Evolutionary conservation across 164 flowering plant genomes (phyloP), one percentile per base, ranked within the genome.

Genomic region (Vitis amurensis): DNA sequence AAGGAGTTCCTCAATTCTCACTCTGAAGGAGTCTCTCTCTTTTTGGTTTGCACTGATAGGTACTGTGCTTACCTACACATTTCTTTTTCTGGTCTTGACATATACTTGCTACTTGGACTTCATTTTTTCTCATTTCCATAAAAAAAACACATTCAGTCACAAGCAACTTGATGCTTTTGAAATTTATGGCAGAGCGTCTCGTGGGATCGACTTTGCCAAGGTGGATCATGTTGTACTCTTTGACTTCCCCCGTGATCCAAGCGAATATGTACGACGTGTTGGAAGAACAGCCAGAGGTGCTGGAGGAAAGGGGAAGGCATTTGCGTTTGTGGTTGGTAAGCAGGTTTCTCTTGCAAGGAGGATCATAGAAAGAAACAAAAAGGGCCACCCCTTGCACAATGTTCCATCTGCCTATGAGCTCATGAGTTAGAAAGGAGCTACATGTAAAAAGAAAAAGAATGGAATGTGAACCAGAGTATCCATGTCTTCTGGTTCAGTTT

Each of bases 201-300:
- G 97, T 16, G 99, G 99, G 67, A 92, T 96, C 5, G 98, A 96
- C 73, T 93, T 96, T 76, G 63, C 80, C 3, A 89, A 88, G 5
- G 99, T 96, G 66, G 89, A 93, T 74, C 98, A 93, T 76, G 98
- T 96, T 5, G 74, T 96, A 62, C 93, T 96, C 30, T 93, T 96
- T 71, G 99, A 96, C 82, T 96, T 92, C 67, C 98, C 99, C 14
- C 93, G 97, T 27, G 98, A 93, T 75, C 99, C 98, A 50, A 96
- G 97, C 67, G 99, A 93, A 73, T 96, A 96, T 78, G 98, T 96
- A 13, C 93, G 99, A 4, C 92, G 98, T 49, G 99, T 96, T 66
- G 99, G 99, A 70, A 88, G 99, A 82, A 96, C 97, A 52, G 99
- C 99, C n/a, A 86, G 99, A 72, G 99, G 99, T 66, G 98, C 97